A percentile compares a stretch with the other conserved stretches of the same genome.
phyloP scores from a whole-genome alignment of 1,284 basidiomycete genomes.

The Pterula multifida region DNA sequence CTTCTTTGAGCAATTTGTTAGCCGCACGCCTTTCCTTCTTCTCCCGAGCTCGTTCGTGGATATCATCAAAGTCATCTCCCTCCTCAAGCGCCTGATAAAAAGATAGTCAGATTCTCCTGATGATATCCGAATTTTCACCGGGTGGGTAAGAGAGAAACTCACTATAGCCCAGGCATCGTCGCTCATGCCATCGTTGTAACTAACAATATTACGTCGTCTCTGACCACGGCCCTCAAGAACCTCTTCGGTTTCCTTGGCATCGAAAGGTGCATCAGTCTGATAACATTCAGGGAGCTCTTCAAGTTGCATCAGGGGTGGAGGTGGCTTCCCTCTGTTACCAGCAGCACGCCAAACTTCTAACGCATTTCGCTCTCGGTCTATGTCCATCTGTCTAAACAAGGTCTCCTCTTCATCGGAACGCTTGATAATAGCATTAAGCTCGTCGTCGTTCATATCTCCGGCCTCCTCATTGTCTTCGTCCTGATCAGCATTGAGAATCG shows the following conservation, averaged over 20 bases:
- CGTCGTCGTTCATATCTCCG: conserved; percentile 94
- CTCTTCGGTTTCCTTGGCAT: conserved; percentile 54
- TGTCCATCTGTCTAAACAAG: conserved; percentile 81
- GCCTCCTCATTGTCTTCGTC: conserved; percentile 90
- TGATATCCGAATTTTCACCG: too few species aligned
- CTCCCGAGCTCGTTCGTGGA: conserved; percentile 49
- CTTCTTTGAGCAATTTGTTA: conserved; percentile 39
- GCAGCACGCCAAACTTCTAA: conserved; percentile 61
- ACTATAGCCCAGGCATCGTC: conserved; percentile 91
- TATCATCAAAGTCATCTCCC: conserved; percentile 75
- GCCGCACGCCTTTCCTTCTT: conserved; percentile 48
- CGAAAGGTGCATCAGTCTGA: conserved; percentile 73
- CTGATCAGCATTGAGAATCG: conserved; percentile 80
- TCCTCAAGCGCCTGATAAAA: conserved; percentile 65
- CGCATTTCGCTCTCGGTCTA: conserved; percentile 66
- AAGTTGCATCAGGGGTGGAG: conserved; percentile 72
- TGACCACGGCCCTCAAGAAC: conserved; percentile 75
- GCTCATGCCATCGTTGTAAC: conserved; percentile 89
- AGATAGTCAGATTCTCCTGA: conserved; percentile 2
- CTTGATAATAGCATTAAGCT: conserved; percentile 90
- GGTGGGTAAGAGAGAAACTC: too few species aligned
- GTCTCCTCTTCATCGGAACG: conserved; percentile 73
- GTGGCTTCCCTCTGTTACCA: conserved; percentile 74
- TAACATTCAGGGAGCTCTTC: conserved; percentile 93
- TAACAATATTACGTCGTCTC: conserved; percentile 73